Evolutionary conservation across 106 monocot genomes (phyloP), one percentile per base, ranked within the genome.

Genomic region (Ottelia alismoides): DNA sequence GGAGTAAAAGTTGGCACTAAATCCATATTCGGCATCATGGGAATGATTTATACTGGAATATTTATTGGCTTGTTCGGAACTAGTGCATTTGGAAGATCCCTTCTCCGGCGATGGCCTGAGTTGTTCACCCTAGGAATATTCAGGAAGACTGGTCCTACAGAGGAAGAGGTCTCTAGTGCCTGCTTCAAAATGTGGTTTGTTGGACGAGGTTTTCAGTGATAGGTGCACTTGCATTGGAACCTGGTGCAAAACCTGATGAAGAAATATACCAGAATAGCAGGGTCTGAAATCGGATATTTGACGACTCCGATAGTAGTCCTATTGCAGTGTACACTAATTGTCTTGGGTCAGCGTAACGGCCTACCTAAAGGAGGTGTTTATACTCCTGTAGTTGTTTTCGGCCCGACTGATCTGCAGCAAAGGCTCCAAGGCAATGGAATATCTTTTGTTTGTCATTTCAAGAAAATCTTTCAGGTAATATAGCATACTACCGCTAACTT

Each of bases 171-270:
- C 14, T 46, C 31, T 0, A 74, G 81, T 55, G 88, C 96, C 23
- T 58, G 71, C 11, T 98, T 98, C 72, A 98, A 89, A 40, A 98
- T 98, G 96, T 98, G 88, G 94, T 98, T 98, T 52, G 51, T 98
- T 1, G 96, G 76, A 25, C 26, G 51, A 48, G 96, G 89, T 17
- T 98, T n/a, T 74, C 61, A 85, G 74, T 45, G 72, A 98, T 67
- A 69, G 21, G 11, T 64, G 47, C 17, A n/a, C 30, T 57, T 43
- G 73, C 74, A 18, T 45, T 27, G 12, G 48, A 24, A 4, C n/a
- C n/a, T n/a, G n/a, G n/a, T n/a, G 30, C 26, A n/a, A 84, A 85
- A 60, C 79, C 76, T n/a, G 96, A 98, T 58, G 77, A 70, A 1
- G 81, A 85, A 65, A 79, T 98, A 31, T 31, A 98, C 96, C 4